phyloP scores from a whole-genome alignment of 352 stramenopile genomes.

The Thraustotheca clavata region DNA sequence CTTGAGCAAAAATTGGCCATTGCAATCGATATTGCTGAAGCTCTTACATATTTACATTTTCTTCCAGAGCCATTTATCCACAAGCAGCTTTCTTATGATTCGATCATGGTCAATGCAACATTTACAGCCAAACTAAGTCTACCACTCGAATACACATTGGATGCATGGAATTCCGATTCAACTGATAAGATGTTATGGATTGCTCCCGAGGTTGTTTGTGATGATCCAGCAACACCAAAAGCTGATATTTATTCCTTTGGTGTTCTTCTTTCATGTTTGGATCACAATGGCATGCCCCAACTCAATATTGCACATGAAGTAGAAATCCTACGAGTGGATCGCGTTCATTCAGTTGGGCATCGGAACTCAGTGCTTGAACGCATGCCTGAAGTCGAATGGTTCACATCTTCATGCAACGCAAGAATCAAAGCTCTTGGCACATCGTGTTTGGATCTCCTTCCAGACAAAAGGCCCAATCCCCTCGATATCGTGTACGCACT shows the following conservation, averaged over 20 bases:
- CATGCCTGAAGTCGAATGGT: conserved; percentile 3
- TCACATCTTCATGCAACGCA: background rate
- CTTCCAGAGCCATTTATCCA: background rate
- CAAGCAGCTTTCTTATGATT: background rate
- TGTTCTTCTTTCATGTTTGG: background rate
- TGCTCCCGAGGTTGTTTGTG: background rate
- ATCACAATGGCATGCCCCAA: background rate
- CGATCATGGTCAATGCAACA: background rate
- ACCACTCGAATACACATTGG: background rate
- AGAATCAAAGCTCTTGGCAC: background rate
- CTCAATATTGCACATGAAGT: background rate
- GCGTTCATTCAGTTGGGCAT: background rate
- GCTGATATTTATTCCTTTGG: conserved; percentile 7
- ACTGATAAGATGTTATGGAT: background rate
- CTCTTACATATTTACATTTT: background rate
- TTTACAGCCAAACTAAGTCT: conserved; percentile 1
- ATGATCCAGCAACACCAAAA: background rate
- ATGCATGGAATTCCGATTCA: background rate
- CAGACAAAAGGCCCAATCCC: background rate
- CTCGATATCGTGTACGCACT: conserved; percentile 2
- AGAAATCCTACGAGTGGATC: background rate
- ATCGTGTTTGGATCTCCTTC: background rate
- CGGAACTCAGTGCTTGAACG: background rate
- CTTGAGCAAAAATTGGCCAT: background rate
- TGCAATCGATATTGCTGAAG: background rate